A percentile compares a stretch with the other conserved stretches of the same genome.
Conservation (phyloP, 2,329 filamentous ascomycete genomes). For the Diaporthe australafricana region DNA sequence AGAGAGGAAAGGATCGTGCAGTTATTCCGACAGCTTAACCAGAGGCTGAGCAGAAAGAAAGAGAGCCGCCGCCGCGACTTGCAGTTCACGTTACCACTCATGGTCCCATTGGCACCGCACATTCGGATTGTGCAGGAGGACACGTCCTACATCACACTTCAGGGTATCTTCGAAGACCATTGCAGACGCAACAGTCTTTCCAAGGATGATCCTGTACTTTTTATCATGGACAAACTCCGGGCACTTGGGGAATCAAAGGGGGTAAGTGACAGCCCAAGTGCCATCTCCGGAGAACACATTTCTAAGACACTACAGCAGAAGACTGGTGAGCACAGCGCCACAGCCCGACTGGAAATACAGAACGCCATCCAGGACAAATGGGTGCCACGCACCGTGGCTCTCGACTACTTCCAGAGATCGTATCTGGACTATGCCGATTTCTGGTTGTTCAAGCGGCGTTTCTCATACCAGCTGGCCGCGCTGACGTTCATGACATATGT, state of each 20-base stretch:
- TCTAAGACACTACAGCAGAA: conserved; percentile 58
- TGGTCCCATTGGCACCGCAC: conserved; percentile 94
- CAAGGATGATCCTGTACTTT: conserved; percentile 95
- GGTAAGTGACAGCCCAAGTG: conserved; percentile 54
- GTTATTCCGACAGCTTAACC: conserved; percentile 97
- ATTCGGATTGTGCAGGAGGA: conserved; percentile 97
- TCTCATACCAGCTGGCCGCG: conserved; percentile 94
- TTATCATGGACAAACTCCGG: conserved; percentile 94
- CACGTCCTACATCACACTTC: conserved; percentile 90
- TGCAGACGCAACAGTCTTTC: conserved; percentile 87
- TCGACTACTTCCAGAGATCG: conserved; percentile 89
- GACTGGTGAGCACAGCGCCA: conserved; percentile 75
- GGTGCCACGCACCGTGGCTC: conserved; percentile 83
- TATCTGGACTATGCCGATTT: conserved; percentile 94
- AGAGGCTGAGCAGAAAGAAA: conserved; percentile 90
- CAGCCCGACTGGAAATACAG: conserved; percentile 89
- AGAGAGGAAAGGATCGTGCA: conserved; percentile 96
- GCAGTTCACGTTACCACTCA: conserved; percentile 94
- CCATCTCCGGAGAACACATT: neutral
- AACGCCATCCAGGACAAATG: conserved; percentile 93
- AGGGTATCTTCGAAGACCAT: conserved; percentile 96
- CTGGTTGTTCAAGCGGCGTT: conserved; percentile 98
- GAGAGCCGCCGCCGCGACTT: conserved; percentile 93
- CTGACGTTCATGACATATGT: conserved; percentile 99
- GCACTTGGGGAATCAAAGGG: conserved; percentile 74